phyloP scores from a whole-genome alignment of 306 rosid genomes.

The Corylus americana region DNA sequence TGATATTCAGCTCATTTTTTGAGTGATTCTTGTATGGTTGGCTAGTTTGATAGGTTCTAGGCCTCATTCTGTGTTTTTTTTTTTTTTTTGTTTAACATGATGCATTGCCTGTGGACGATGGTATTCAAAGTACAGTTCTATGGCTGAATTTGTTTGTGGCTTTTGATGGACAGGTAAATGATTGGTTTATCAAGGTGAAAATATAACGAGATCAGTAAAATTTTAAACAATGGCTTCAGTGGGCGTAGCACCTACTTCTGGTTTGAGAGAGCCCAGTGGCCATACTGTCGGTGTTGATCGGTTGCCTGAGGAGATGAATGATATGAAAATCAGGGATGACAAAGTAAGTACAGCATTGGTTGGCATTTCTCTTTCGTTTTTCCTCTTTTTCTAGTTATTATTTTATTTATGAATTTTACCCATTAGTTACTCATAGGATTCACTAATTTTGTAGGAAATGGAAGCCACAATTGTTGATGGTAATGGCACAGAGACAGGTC shows the following conservation, averaged over 20 bases:
- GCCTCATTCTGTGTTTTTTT: background rate
- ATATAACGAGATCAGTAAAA: constrained; percentile 25
- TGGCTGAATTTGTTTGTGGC: constrained; percentile 15
- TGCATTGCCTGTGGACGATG: background rate
- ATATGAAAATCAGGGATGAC: constrained; percentile 94
- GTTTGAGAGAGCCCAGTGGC: constrained; percentile 65
- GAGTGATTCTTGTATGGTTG: background rate
- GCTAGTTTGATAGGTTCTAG: background rate
- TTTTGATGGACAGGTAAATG: constrained; percentile 54
- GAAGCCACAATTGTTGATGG: constrained; percentile 80
- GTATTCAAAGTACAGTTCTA: background rate
- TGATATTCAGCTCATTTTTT: background rate
- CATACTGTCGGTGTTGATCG: constrained; percentile 76
- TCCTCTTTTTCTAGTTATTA: background rate
- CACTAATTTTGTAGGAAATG: constrained; percentile 56
- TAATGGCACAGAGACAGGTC: constrained; percentile 85
- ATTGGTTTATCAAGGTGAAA: constrained; percentile 35
- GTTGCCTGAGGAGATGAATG: constrained; percentile 95
- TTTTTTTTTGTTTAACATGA: background rate
- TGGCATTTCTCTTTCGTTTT: background rate
- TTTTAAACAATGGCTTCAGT: constrained; percentile 64
- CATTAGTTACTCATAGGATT: constrained; percentile 17
- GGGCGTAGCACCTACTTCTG: constrained; percentile 77
- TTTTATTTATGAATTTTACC: constrained; percentile 10
- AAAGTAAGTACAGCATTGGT: constrained; percentile 46